Evolutionary conservation across 1,139 yeast genomes (phyloP).

Genomic region (Saccharomycopsis hybrid): DNA sequence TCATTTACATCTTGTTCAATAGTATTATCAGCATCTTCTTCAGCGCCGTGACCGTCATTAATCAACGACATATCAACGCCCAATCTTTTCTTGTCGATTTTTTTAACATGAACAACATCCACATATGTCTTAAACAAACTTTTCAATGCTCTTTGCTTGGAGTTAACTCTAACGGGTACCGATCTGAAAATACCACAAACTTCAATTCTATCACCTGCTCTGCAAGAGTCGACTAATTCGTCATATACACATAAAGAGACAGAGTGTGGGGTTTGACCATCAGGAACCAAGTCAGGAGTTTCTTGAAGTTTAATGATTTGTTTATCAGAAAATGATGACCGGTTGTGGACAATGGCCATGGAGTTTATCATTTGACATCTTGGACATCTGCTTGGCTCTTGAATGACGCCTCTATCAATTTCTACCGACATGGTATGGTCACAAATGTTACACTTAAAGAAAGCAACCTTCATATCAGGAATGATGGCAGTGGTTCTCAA

Average conservation of each 20-base stretch:
- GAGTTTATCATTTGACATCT: slow-evolving; percentile 86
- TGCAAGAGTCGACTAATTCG: slow-evolving; percentile 86
- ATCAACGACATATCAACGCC: slow-evolving; percentile 75
- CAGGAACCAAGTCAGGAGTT: slow-evolving; percentile 97
- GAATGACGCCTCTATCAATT: slow-evolving; percentile 91
- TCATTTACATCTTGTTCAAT: slow-evolving; percentile 48
- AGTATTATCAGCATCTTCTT: slow-evolving; percentile 13
- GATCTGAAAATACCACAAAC: slow-evolving; percentile 95
- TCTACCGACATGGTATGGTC: slow-evolving; percentile 89
- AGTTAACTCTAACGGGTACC: slow-evolving; percentile 81
- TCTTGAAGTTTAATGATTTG: slow-evolving; percentile 93
- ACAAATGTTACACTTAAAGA: slow-evolving; percentile 92
- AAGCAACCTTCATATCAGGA: slow-evolving; percentile 98
- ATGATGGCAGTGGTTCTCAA: slow-evolving; percentile 84
- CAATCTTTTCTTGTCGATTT: slow-evolving; percentile 73
- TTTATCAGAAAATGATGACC: slow-evolving; percentile 90
- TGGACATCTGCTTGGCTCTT: slow-evolving; percentile 91
- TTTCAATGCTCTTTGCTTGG: slow-evolving; percentile 79
- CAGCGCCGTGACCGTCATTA: slow-evolving; percentile 14
- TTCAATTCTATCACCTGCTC: slow-evolving; percentile 98
- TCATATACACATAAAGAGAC: slow-evolving; percentile 92
- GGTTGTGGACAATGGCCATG: slow-evolving; percentile 85
- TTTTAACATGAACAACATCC: slow-evolving; percentile 89
- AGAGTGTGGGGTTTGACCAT: slow-evolving; percentile 98
- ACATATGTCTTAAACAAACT: slow-evolving; percentile 84